A percentile compares a stretch with the other conserved stretches of the same genome.
These are phyloP conservation scores for Monascus purpureus DNA, from an alignment of 495 filamentous ascomycete genomes.

Conservation along the genomic window DNA sequence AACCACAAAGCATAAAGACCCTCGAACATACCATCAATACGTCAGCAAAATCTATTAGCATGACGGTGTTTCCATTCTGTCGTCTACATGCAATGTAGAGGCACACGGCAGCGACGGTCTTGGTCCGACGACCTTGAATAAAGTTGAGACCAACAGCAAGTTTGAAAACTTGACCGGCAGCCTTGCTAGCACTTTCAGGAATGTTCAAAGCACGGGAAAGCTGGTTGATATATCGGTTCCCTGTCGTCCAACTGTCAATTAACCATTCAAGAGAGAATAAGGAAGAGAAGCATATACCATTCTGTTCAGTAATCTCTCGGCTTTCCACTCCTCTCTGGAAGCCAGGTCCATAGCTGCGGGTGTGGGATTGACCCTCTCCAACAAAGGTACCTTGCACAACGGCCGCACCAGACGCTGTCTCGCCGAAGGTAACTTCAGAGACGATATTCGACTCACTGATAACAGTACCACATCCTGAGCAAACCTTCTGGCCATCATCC, in stretches of 20 bases:
- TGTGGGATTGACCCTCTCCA: conserved; percentile 62
- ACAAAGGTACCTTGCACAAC: conserved; percentile 84
- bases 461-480: conserved; percentile 69
- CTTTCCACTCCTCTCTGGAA: conserved; percentile 46
- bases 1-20: not conserved
- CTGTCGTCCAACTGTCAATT: too few species aligned
- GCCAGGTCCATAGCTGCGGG: conserved; percentile 42
- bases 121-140: conserved; percentile 74
- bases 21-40: conserved; percentile 37
- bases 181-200: conserved; percentile 41
- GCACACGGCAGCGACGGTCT: conserved; percentile 70
- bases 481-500: conserved; percentile 47
- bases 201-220: conserved; percentile 40
- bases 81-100: conserved; percentile 75
- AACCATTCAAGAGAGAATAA: too few species aligned
- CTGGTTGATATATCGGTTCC: conserved; percentile 37
- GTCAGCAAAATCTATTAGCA: conserved; percentile 95
- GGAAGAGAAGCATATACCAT: conserved; percentile 40
- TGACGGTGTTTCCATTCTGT: conserved; percentile 44
- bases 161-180: conserved; percentile 60
- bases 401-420: conserved; percentile 68
- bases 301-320: conserved; percentile 57
- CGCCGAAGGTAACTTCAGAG: conserved; percentile 78
- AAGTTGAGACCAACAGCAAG: conserved; percentile 63
- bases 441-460: conserved; percentile 77